phyloP scores from a whole-genome alignment of 306 rosid species.

The Quillaja saponaria region DNA sequence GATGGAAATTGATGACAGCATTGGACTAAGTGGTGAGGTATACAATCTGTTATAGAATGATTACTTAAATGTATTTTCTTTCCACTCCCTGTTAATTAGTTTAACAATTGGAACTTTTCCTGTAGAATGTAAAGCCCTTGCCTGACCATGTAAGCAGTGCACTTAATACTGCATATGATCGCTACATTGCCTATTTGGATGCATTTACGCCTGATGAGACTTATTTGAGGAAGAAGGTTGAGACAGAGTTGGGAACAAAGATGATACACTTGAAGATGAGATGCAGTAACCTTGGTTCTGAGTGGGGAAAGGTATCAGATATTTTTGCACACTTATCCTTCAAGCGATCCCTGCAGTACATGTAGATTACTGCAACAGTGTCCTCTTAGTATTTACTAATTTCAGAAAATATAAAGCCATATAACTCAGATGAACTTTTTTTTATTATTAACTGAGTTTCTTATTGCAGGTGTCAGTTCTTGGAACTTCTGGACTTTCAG shows the following conservation, averaged over 20 bases:
- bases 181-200: slow-evolving; percentile 77
- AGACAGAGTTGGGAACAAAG: slow-evolving; percentile 81
- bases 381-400: not conserved
- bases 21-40: slow-evolving; percentile 92
- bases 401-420: no score
- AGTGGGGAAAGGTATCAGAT: slow-evolving; percentile 88
- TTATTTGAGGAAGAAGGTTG: slow-evolving; percentile 90
- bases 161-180: slow-evolving; percentile 51
- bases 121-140: slow-evolving; percentile 67
- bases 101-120: slow-evolving; percentile 27
- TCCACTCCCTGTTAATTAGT: not conserved
- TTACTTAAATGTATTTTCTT: not conserved
- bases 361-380: no score
- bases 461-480: slow-evolving; percentile 77
- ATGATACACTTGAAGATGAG: slow-evolving; percentile 92
- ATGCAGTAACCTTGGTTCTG: slow-evolving; percentile 74
- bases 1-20: slow-evolving; percentile 81
- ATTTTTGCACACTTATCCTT: not conserved
- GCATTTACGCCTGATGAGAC: slow-evolving; percentile 80
- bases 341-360: not conserved
- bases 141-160: slow-evolving; percentile 63
- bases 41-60: not conserved
- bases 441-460: not conserved
- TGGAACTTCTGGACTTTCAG: slow-evolving; percentile 96
- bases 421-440: not conserved